phyloP scores from a whole-genome alignment of 2,329 filamentous ascomycete genomes.

The Cladosporium sphaerospermum region DNA sequence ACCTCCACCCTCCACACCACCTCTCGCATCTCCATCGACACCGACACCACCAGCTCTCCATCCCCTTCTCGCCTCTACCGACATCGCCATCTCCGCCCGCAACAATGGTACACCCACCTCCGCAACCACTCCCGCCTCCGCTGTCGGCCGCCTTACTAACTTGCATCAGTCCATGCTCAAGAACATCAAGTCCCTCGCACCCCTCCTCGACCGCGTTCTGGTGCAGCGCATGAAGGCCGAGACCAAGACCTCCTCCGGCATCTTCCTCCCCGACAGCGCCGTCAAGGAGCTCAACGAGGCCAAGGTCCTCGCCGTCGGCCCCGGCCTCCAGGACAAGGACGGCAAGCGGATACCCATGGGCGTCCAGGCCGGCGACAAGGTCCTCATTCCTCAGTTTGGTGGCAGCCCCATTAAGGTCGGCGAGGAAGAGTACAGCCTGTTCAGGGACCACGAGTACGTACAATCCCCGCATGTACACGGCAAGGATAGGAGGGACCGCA shows the following conservation, averaged over 20 bases:
- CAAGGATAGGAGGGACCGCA: not conserved
- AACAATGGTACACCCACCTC: constrained; percentile 21
- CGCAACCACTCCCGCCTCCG: not conserved
- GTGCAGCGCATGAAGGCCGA: constrained; percentile 98
- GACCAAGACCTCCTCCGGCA: constrained; percentile 89
- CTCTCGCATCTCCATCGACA: not conserved
- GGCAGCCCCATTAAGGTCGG: constrained; percentile 95
- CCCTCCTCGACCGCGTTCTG: constrained; percentile 95
- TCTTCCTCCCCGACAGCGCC: constrained; percentile 94
- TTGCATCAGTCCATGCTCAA: constrained; percentile 58
- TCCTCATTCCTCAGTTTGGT: constrained; percentile 93
- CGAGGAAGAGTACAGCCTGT: constrained; percentile 92
- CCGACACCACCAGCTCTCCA: not conserved
- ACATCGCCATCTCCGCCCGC: not conserved
- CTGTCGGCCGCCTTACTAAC: not conserved
- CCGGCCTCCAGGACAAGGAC: constrained; percentile 78
- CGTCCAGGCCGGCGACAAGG: constrained; percentile 78
- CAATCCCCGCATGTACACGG: constrained; percentile 4
- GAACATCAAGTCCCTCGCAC: constrained; percentile 89
- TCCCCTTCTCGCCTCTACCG: constrained; percentile 2
- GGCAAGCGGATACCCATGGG: constrained; percentile 83
- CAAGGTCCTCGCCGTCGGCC: constrained; percentile 90
- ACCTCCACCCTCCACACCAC: not conserved
- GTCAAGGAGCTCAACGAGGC: constrained; percentile 99
- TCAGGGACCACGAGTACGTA: constrained; percentile 95